phyloP scores from a whole-genome alignment of 352 stramenopile genomes.

The Phytophthora pinifolia region DNA sequence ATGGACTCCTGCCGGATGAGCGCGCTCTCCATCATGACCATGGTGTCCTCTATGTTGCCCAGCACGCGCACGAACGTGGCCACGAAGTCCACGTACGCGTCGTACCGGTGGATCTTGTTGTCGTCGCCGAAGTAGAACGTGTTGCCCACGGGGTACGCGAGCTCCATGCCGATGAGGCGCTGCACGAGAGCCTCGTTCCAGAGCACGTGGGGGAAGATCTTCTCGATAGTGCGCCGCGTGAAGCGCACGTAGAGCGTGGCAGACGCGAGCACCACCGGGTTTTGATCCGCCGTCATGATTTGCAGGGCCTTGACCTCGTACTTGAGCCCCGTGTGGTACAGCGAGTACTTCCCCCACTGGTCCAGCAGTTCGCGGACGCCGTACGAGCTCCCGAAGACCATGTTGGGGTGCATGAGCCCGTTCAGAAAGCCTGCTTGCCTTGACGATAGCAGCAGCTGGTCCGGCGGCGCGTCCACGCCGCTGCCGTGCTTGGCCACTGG shows the following conservation, averaged over 20 bases:
- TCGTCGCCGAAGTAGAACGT: constrained; percentile 64
- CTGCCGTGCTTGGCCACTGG: constrained; percentile 27
- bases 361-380: constrained; percentile 49
- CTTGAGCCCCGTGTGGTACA: constrained; percentile 51
- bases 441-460: constrained; percentile 32
- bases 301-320: constrained; percentile 49
- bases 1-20: constrained; percentile 58
- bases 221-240: constrained; percentile 58
- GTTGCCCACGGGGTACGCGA: constrained; percentile 55
- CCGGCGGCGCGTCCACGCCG: constrained; percentile 9
- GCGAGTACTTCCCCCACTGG: constrained; percentile 70
- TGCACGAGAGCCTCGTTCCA: constrained; percentile 68
- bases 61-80: constrained; percentile 41
- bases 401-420: constrained; percentile 45
- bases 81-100: constrained; percentile 64
- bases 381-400: constrained; percentile 52
- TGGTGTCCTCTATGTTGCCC: constrained; percentile 48
- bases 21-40: constrained; percentile 50
- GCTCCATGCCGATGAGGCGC: constrained; percentile 53
- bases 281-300: constrained; percentile 37
- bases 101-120: constrained; percentile 56
- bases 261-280: constrained; percentile 46
- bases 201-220: constrained; percentile 67
- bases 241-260: constrained; percentile 56
- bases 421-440: constrained; percentile 36